Percentiles rank a stretch among this genome's conserved stretches.
Conservation (phyloP, 352 stramenopile species). For the Phytopythium kandeliae region DNA sequence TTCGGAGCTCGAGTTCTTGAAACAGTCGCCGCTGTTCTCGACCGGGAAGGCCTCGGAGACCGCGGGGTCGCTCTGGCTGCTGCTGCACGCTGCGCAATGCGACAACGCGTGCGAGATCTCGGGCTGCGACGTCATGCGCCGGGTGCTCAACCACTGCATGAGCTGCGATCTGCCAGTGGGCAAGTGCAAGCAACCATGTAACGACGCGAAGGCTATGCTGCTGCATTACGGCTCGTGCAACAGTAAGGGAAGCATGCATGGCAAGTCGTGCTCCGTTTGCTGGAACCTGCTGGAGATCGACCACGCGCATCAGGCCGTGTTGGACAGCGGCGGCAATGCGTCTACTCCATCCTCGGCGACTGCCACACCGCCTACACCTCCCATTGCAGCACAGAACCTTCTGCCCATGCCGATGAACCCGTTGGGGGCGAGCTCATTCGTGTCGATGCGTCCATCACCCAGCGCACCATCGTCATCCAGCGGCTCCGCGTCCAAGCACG, state of each 20-base stretch:
- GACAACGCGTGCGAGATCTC: constrained; percentile 43
- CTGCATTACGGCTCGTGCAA: constrained; percentile 61
- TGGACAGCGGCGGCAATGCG: constrained; percentile 9
- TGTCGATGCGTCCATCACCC: constrained; percentile 6
- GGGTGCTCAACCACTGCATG: constrained; percentile 58
- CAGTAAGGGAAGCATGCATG: constrained; percentile 33
- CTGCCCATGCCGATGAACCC: constrained; percentile 9
- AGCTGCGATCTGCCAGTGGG: constrained; percentile 52
- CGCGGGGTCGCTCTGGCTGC: constrained; percentile 62
- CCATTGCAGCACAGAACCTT: constrained; percentile 5
- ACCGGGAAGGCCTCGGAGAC: constrained; percentile 46
- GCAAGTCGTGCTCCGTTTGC: constrained; percentile 43
- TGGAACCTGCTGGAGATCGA: constrained; percentile 67
- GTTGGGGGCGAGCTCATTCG: constrained; percentile 11
- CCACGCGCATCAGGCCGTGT: constrained; percentile 47
- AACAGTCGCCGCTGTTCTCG: constrained; percentile 48
- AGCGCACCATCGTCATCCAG: not conserved
- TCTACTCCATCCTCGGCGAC: not conserved
- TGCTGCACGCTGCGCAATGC: constrained; percentile 48
- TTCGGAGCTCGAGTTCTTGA: constrained; percentile 43
- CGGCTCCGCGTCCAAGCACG: constrained; percentile 17
- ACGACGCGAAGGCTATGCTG: constrained; percentile 75
- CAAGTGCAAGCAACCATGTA: constrained; percentile 60
- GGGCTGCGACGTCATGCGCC: constrained; percentile 65
- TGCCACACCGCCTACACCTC: constrained; percentile 2